phyloP scores from a whole-genome alignment of 441 rosid species.

The Pelargonium fulgidum region DNA sequence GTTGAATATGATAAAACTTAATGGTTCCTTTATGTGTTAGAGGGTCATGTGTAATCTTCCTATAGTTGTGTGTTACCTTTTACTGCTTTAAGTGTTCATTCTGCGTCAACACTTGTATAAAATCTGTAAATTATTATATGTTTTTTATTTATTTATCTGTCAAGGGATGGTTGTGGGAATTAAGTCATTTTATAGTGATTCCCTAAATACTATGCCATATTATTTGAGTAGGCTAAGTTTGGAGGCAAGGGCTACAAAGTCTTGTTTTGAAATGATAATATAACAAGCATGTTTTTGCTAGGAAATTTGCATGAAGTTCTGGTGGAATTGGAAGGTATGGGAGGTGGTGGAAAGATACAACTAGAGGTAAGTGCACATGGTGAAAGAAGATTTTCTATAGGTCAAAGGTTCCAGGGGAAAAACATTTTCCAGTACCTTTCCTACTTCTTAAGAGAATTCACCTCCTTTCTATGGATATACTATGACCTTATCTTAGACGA shows the following conservation, averaged over 20 bases:
- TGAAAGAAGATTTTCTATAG: conserved; percentile 7
- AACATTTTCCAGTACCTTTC: conserved; percentile 1
- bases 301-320: conserved; percentile 63
- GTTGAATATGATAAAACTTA: neutral
- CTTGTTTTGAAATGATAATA: conserved; percentile 12
- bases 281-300: conserved; percentile 26
- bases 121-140: neutral
- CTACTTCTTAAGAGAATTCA: neutral
- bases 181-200: neutral
- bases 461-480: neutral
- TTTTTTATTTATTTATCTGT: neutral
- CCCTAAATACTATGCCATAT: neutral
- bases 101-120: neutral
- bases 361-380: conserved; percentile 60
- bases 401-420: neutral
- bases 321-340: conserved; percentile 92
- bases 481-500: neutral
- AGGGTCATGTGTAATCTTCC: neutral
- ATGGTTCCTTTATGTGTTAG: neutral
- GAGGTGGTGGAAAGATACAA: conserved; percentile 84
- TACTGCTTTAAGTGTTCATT: neutral
- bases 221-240: conserved; percentile 11
- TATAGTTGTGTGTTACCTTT: neutral
- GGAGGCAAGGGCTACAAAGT: conserved; percentile 6
- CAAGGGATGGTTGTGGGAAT: neutral